These are phyloP conservation scores for Suillus brevipes DNA, from an alignment of 768 basidiomycete genomes.

Conservation along the genomic window DNA sequence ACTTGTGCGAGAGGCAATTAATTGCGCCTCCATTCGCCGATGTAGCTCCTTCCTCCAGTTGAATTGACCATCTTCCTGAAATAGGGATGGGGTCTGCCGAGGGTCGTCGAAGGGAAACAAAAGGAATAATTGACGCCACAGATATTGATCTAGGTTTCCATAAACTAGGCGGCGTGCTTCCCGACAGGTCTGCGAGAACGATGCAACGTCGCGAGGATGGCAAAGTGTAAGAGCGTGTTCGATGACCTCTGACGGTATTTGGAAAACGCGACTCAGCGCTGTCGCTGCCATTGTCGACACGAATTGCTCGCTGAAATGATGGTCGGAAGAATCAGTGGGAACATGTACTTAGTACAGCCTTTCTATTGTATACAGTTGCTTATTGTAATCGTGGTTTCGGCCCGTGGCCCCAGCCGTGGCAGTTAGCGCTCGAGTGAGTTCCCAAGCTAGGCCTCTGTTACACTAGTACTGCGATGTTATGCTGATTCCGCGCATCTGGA, in stretches of 20 bases:
- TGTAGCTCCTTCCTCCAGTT: constrained; percentile 42
- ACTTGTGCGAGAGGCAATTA: constrained; percentile 21
- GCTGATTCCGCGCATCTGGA: background rate
- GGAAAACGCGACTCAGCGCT: constrained; percentile 23
- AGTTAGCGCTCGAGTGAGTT: background rate
- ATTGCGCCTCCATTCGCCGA: constrained; percentile 43
- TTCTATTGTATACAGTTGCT: background rate
- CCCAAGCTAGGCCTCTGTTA: background rate
- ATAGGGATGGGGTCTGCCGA: constrained; percentile 30
- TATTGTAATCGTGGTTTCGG: background rate
- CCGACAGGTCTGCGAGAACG: constrained; percentile 57
- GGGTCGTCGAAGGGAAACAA: constrained; percentile 64
- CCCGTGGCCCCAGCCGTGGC: background rate
- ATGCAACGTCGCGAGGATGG: constrained; percentile 56
- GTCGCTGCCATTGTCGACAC: constrained; percentile 8
- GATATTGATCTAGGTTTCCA: constrained; percentile 49
- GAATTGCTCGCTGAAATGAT: background rate
- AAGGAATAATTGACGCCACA: constrained; percentile 72
- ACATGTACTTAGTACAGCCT: background rate
- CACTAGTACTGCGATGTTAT: background rate
- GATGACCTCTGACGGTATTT: constrained; percentile 57
- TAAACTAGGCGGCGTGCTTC: constrained; percentile 51
- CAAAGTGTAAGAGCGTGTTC: constrained; percentile 59
- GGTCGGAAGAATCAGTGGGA: background rate
- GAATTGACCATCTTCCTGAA: constrained; percentile 16